A percentile compares a stretch with the other conserved stretches of the same genome.
Conservation (phyloP, 306 rosid genomes). For the Macrotyloma uniflorum region DNA sequence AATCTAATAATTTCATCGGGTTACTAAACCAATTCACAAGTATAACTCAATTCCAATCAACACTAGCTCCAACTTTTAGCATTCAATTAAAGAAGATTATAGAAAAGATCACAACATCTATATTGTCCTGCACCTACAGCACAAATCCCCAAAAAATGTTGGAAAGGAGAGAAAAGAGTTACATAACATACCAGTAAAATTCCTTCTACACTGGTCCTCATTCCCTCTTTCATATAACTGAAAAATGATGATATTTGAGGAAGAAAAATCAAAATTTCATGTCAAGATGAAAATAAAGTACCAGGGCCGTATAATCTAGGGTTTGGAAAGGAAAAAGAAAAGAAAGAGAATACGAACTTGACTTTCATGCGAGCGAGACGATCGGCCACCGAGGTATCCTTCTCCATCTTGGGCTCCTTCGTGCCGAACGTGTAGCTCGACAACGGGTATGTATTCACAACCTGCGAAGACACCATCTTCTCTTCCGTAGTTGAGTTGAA, state of each 20-base stretch:
- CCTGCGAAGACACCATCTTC: constrained; percentile 73
- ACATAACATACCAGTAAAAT: constrained; percentile 82
- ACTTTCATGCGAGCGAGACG: constrained; percentile 99
- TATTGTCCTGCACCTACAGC: not conserved
- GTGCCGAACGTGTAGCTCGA: constrained; percentile 99
- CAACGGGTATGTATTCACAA: constrained; percentile 93
- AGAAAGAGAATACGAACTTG: constrained; percentile 57
- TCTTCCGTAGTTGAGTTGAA: not conserved
- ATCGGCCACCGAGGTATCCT: constrained; percentile 99
- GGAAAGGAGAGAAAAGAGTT: not conserved
- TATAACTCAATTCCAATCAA: not conserved
- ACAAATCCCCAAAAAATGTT: not conserved
- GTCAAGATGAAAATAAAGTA: not conserved
- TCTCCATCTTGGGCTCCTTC: constrained; percentile 99
- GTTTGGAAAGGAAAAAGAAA: constrained; percentile 26
- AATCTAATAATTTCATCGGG: not conserved
- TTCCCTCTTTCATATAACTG: constrained; percentile 98
- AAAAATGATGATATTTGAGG: constrained; percentile 17
- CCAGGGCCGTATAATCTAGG: constrained; percentile 43
- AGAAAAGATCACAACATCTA: not conserved
- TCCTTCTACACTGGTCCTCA: constrained; percentile 98
- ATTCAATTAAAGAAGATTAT: not conserved
- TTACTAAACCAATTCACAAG: not conserved
- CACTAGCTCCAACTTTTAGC: not conserved
- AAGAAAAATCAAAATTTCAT: not conserved